Evolutionary conservation across 2,329 filamentous ascomycete genomes (phyloP).

Genomic region (Pseudogymnoascus destructans): DNA sequence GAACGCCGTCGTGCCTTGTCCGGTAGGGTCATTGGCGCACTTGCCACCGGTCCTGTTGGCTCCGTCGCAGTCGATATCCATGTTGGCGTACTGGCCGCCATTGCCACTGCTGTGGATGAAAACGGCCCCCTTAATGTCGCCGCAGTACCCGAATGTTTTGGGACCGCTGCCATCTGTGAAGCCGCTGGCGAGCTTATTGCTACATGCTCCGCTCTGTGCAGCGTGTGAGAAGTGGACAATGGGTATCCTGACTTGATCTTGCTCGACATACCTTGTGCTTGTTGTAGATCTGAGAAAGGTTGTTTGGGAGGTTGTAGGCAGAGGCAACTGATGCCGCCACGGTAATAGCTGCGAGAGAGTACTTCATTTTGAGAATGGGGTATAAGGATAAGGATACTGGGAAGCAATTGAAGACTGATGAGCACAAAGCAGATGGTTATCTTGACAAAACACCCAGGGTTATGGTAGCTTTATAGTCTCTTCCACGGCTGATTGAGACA

Average conservation of each 20-base stretch:
- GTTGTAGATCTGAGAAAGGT: neutral
- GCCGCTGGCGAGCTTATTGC: neutral
- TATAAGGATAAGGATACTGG: neutral
- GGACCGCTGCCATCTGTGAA: neutral
- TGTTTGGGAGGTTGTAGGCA: neutral
- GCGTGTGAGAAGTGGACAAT: neutral
- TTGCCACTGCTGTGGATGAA: constrained; percentile 1
- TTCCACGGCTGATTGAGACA: neutral
- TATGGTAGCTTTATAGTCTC: neutral
- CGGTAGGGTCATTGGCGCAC: constrained; percentile 3
- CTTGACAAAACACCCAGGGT: neutral
- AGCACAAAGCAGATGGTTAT: neutral
- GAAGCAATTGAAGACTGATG: neutral
- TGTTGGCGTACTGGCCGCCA: neutral
- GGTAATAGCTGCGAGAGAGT: neutral
- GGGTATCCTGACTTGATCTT: neutral
- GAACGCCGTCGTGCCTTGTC: constrained; percentile 4
- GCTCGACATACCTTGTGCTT: neutral
- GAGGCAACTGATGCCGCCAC: neutral
- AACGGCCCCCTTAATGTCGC: neutral
- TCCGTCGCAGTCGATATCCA: constrained; percentile 11
- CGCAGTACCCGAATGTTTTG: neutral
- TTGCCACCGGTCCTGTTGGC: neutral
- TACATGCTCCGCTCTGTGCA: neutral
- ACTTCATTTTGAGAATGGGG: neutral